Conservation (phyloP, 805 yeast genomes). For the Metschnikowia lochheadii region DNA sequence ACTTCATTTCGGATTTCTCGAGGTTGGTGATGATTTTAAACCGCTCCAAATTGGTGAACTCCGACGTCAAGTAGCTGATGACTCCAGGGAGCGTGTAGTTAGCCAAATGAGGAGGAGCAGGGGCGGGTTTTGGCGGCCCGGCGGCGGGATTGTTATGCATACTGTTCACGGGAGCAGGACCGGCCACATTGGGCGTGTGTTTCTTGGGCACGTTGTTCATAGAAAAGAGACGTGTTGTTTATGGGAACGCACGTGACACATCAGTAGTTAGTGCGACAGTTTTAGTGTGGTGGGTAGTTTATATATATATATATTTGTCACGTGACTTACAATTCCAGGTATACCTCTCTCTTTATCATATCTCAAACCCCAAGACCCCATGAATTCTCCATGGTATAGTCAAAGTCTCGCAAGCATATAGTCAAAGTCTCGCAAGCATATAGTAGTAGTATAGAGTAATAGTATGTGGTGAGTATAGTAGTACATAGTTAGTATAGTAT, state of each 20-base stretch:
- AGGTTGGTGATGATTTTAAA: conserved; percentile 48
- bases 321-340: too few species aligned
- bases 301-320: too few species aligned
- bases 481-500: too few species aligned
- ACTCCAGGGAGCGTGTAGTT: conserved; percentile 54
- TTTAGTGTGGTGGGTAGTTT: too few species aligned
- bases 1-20: conserved; percentile 50
- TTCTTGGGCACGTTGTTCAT: conserved; percentile 4
- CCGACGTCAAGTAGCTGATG: conserved; percentile 55
- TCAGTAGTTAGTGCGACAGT: too few species aligned
- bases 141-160: neutral
- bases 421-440: too few species aligned
- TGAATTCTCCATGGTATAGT: too few species aligned
- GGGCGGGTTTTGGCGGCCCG: neutral
- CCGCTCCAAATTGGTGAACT: conserved; percentile 44
- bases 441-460: too few species aligned
- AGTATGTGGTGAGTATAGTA: too few species aligned
- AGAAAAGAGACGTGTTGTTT: neutral
- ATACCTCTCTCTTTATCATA: too few species aligned
- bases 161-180: neutral
- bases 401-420: too few species aligned
- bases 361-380: too few species aligned
- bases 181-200: neutral
- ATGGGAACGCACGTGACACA: neutral
- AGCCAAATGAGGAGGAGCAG: conserved; percentile 16